A percentile compares a stretch with the other conserved stretches of the same genome.
Conservation (phyloP, 2,329 filamentous ascomycete species). For the Blastomyces parvus region DNA sequence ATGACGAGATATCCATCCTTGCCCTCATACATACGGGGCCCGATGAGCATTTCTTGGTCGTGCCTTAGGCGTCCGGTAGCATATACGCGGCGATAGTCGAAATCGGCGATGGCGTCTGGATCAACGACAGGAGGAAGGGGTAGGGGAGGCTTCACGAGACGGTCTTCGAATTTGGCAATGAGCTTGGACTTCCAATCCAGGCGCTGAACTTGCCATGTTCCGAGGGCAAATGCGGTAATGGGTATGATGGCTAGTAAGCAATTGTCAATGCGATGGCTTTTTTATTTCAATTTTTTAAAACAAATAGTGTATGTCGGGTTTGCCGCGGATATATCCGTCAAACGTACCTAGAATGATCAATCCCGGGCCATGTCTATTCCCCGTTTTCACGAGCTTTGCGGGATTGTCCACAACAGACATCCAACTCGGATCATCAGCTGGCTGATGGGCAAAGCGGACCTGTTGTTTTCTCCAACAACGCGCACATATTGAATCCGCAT, state of each 20-base stretch:
- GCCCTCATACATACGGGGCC: conserved; percentile 79
- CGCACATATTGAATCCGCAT: conserved; percentile 26
- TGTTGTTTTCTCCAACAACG: conserved; percentile 30
- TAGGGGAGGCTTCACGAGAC: conserved; percentile 72
- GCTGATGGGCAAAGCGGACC: conserved; percentile 38
- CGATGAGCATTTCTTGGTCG: conserved; percentile 93
- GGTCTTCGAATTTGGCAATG: conserved; percentile 84
- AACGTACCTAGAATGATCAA: conserved; percentile 62
- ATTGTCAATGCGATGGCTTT: no score
- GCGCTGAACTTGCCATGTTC: conserved; percentile 91
- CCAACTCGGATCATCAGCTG: conserved; percentile 69
- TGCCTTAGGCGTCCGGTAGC: conserved; percentile 67
- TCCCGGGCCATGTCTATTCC: conserved; percentile 66
- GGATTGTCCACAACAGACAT: conserved; percentile 81
- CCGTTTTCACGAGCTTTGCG: conserved; percentile 64
- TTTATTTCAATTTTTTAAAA: no score
- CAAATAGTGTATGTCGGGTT: not conserved
- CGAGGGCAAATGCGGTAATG: conserved; percentile 77
- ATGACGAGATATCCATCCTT: conserved; percentile 85
- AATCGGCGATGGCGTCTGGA: conserved; percentile 69
- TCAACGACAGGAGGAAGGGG: conserved; percentile 79
- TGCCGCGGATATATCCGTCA: not conserved
- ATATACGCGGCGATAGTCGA: conserved; percentile 80
- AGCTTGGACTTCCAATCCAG: conserved; percentile 90
- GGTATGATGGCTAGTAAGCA: conserved; percentile 61